Conservation (phyloP, 352 stramenopile species). For the Phytophthora multivora region DNA sequence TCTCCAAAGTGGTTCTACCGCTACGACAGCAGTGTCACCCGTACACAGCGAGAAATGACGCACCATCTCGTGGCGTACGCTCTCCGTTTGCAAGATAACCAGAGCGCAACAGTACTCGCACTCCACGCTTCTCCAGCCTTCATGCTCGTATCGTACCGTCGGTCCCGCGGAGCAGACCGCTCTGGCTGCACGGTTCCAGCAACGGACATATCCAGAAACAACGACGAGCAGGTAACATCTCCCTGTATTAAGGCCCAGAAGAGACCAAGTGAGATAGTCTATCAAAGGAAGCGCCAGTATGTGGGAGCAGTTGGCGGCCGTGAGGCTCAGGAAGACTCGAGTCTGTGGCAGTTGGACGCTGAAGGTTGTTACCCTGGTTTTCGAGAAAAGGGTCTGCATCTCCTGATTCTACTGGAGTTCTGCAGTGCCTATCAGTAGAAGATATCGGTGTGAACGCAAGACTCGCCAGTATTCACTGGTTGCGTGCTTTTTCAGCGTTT, state of each 20-base stretch:
- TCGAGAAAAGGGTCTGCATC: slow-evolving; percentile 16
- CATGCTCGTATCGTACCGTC: slow-evolving; percentile 43
- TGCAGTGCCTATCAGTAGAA: slow-evolving; percentile 2
- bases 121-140: slow-evolving; percentile 38
- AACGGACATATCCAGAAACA: neutral
- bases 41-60: slow-evolving; percentile 46
- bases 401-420: slow-evolving; percentile 25
- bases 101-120: slow-evolving; percentile 25
- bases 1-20: slow-evolving; percentile 55
- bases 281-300: neutral
- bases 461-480: slow-evolving; percentile 9
- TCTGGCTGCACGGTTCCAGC: neutral
- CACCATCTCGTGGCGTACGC: slow-evolving; percentile 43
- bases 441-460: neutral
- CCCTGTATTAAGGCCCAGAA: too few relatives aligned
- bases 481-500: slow-evolving; percentile 2
- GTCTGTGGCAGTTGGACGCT: slow-evolving; percentile 1
- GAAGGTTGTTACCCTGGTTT: neutral
- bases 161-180: slow-evolving; percentile 10
- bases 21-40: slow-evolving; percentile 51
- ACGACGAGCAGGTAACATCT: neutral
- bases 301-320: neutral
- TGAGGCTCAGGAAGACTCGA: neutral
- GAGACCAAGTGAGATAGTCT: neutral
- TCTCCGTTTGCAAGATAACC: slow-evolving; percentile 5